Evolutionary conservation across 441 rosid species (phyloP).

Genomic region (Manihot esculenta): DNA sequence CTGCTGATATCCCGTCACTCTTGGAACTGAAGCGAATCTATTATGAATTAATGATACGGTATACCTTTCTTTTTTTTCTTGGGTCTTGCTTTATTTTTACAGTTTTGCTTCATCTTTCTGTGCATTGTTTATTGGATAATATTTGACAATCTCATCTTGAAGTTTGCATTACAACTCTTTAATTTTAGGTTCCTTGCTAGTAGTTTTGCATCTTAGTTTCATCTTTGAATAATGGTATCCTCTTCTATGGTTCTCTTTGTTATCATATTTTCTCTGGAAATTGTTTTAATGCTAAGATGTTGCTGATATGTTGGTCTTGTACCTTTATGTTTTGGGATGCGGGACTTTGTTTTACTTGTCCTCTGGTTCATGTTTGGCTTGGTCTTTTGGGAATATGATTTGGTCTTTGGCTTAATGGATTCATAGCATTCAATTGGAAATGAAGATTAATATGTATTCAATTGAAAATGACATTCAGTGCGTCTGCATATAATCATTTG

Average conservation of each 20-base stretch:
- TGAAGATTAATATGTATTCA: neutral
- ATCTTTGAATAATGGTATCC: neutral
- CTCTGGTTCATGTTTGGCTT: neutral
- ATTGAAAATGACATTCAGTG: neutral
- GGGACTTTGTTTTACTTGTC: neutral
- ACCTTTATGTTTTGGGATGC: neutral
- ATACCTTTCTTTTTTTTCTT: conserved; percentile 12
- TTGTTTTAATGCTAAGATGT: neutral
- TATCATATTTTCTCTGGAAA: neutral
- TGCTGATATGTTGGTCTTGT: neutral
- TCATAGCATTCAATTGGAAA: neutral
- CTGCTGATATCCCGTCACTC: conserved; percentile 88
- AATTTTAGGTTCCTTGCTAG: neutral
- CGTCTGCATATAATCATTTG: neutral
- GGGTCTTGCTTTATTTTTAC: neutral
- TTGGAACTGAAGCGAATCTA: conserved; percentile 85
- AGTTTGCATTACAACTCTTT: neutral
- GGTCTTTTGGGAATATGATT: neutral
- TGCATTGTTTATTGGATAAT: neutral
- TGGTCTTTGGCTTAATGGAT: conserved; percentile 5
- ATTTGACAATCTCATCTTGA: neutral
- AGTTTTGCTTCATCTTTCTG: neutral
- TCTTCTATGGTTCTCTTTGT: neutral
- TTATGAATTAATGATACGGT: conserved; percentile 93
- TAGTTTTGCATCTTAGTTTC: neutral